These are phyloP conservation scores for Scenedesmus sp. DNA, from an alignment of 163 green algal species.

Conservation along the genomic window DNA sequence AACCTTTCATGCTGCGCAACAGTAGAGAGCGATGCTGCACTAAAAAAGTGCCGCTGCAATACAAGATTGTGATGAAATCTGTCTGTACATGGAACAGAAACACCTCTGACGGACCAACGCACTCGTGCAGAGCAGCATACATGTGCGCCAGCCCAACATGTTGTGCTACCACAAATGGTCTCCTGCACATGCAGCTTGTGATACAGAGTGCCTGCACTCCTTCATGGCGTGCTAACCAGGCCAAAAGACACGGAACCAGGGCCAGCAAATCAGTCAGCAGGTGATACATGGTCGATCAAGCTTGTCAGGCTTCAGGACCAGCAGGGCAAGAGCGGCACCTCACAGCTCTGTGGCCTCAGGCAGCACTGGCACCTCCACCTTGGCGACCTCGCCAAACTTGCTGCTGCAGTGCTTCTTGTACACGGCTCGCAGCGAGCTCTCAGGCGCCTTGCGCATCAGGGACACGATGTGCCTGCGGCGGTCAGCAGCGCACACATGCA, in stretches of 20 bases:
- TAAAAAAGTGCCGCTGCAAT: not conserved
- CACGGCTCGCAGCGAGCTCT: constrained; percentile 83
- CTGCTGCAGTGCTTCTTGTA: constrained; percentile 93
- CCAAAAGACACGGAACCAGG: not conserved
- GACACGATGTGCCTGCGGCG: constrained; percentile 64
- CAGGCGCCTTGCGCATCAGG: constrained; percentile 84
- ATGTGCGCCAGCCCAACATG: constrained; percentile 11
- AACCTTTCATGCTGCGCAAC: not conserved
- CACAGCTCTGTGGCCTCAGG: constrained; percentile 42
- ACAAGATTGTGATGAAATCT: not conserved
- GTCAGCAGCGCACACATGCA: not conserved
- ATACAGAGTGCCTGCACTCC: not conserved
- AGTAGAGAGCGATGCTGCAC: not conserved
- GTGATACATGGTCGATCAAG: not conserved
- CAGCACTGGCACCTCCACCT: constrained; percentile 59
- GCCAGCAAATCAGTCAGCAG: not conserved
- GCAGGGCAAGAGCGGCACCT: not conserved
- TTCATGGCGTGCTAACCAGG: not conserved
- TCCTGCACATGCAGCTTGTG: not conserved
- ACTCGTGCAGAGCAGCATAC: not conserved
- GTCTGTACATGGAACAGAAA: not conserved
- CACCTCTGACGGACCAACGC: not conserved
- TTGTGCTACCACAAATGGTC: not conserved
- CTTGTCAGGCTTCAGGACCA: not conserved
- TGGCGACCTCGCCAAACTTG: constrained; percentile 86